Conservation (phyloP, 1,284 basidiomycete species). For the Vanrija sp. region DNA sequence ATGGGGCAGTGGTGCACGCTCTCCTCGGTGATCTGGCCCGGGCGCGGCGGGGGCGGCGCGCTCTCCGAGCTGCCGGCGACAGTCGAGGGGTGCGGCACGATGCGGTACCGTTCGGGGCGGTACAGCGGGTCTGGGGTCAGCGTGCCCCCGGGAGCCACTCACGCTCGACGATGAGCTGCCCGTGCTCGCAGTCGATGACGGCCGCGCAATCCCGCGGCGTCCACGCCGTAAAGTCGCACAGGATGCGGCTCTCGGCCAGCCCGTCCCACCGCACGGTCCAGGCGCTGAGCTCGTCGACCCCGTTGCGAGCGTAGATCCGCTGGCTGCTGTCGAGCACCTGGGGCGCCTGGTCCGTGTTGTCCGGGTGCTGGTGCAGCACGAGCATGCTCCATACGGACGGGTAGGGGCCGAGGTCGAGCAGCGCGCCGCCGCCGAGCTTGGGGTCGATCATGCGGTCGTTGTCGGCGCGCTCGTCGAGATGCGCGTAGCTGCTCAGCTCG, state of each 20-base stretch:
- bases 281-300: conserved; percentile 72
- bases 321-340: conserved; percentile 40
- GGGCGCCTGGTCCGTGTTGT: conserved; percentile 62
- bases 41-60: conserved; percentile 54
- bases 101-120: conserved; percentile 4
- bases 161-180: conserved; percentile 1
- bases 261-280: conserved; percentile 64
- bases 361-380: conserved; percentile 68
- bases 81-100: background rate
- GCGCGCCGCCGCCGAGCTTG: conserved; percentile 77
- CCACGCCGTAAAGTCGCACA: conserved; percentile 3
- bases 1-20: conserved; percentile 55
- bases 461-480: conserved; percentile 60
- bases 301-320: conserved; percentile 60
- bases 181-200: conserved; percentile 2
- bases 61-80: conserved; percentile 1
- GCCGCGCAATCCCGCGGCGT: background rate
- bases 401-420: conserved; percentile 79
- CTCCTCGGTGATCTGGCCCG: conserved; percentile 14
- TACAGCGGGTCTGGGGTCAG: conserved; percentile 2
- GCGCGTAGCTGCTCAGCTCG: background rate
- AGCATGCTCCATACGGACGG: conserved; percentile 77
- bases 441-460: conserved; percentile 58
- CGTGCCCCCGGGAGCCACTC: background rate
- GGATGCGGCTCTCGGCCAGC: conserved; percentile 17